A percentile compares a stretch with the other conserved stretches of the same genome.
Conservation (phyloP, 306 rosid species). For the Echinosophora koreensis region DNA sequence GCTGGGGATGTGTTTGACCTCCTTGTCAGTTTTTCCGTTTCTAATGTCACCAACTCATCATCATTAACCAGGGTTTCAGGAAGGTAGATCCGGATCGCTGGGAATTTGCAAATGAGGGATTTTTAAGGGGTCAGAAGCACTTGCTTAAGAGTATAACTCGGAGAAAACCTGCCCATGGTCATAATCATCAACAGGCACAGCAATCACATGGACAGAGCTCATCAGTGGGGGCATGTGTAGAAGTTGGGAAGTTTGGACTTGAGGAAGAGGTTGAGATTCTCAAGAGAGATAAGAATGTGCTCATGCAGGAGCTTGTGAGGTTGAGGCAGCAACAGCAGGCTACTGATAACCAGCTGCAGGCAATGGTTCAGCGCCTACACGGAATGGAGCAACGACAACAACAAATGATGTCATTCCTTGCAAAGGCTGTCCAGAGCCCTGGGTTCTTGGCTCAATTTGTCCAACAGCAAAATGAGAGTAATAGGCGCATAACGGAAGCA, state of each 20-base stretch:
- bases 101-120: slow-evolving; percentile 96
- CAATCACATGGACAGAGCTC: slow-evolving; percentile 72
- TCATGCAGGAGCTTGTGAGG: slow-evolving; percentile 93
- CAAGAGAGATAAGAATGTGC: slow-evolving; percentile 93
- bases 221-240: slow-evolving; percentile 81
- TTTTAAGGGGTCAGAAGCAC: slow-evolving; percentile 89
- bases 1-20: slow-evolving; percentile 4
- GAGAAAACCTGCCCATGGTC: slow-evolving; percentile 82
- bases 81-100: slow-evolving; percentile 96
- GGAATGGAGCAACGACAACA: slow-evolving; percentile 98
- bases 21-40: not conserved
- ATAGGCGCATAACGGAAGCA: slow-evolving; percentile 70
- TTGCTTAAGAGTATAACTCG: slow-evolving; percentile 77
- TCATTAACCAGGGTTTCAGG: slow-evolving; percentile 80
- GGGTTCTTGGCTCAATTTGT: slow-evolving; percentile 91
- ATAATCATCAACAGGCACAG: slow-evolving; percentile 64
- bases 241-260: slow-evolving; percentile 94
- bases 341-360: slow-evolving; percentile 87
- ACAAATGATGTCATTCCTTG: slow-evolving; percentile 95
- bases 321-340: slow-evolving; percentile 94
- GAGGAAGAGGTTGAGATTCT: slow-evolving; percentile 94
- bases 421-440: slow-evolving; percentile 93
- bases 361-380: slow-evolving; percentile 83
- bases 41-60: slow-evolving; percentile 18
- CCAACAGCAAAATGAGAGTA: slow-evolving; percentile 84